Percentiles rank a stretch among this genome's conserved stretches.
phyloP scores from a whole-genome alignment of 2,329 filamentous ascomycete species.

The Periconia macrospinosa region DNA sequence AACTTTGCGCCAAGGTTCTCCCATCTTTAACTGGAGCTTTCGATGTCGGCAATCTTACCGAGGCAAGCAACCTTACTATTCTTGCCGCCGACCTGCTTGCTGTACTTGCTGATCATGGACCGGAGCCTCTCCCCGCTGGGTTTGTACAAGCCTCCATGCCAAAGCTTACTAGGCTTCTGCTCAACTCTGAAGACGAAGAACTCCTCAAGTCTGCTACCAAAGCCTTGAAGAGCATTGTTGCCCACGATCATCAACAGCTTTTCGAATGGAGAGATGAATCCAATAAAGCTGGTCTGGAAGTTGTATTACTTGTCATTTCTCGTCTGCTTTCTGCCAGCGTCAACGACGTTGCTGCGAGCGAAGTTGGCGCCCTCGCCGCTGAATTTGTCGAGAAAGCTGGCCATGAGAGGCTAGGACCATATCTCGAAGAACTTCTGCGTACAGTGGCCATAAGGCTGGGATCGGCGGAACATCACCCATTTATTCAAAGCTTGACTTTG shows the following conservation, averaged over 20 bases:
- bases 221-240: constrained; percentile 84
- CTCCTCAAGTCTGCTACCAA: constrained; percentile 84
- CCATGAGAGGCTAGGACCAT: constrained; percentile 85
- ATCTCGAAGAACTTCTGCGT: constrained; percentile 81
- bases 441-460: constrained; percentile 85
- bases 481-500: constrained; percentile 93
- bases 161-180: constrained; percentile 79
- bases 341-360: constrained; percentile 93
- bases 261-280: constrained; percentile 80
- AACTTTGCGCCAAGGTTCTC: constrained; percentile 81
- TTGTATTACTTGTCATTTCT: constrained; percentile 89
- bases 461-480: constrained; percentile 79
- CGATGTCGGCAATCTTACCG: constrained; percentile 81
- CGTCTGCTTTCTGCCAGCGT: constrained; percentile 80
- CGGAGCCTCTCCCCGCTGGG: constrained; percentile 80
- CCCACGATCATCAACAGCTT: constrained; percentile 87
- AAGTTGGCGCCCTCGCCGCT: constrained; percentile 91
- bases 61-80: constrained; percentile 82
- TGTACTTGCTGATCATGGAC: constrained; percentile 78
- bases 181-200: constrained; percentile 83
- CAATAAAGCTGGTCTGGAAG: constrained; percentile 81
- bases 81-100: constrained; percentile 84
- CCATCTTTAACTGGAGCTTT: constrained; percentile 88
- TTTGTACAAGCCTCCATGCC: constrained; percentile 86
- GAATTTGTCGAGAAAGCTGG: constrained; percentile 96